Evolutionary conservation across 1,284 basidiomycete genomes (phyloP), one percentile per base, ranked within the genome.

Genomic region (Fomitopsis betulina): DNA sequence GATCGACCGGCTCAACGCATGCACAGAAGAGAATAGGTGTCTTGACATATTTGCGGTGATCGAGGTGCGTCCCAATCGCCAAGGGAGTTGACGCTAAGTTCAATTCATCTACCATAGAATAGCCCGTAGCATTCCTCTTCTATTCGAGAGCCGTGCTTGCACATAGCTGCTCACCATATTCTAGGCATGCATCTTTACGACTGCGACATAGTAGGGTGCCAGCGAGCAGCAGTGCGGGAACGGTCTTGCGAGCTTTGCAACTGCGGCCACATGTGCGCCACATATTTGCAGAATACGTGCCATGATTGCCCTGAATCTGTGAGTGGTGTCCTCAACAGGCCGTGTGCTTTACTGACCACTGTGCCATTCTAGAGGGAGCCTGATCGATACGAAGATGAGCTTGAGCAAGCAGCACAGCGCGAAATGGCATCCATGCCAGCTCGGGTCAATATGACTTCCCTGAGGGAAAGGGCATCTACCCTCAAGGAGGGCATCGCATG

Each of bases 221-320:
- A 2, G 13, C 19, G 27, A 19, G 40, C 43, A 15, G 49, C 42
- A n/a, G 57, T 58, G 5, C 56, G 59, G n/a, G 27, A 21, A 42
- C 43, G 52, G 12, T n/a, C 33, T 17, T 61, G 56, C 30, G 21
- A 43, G 6, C 40, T 61, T n/a, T 61, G 59, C 37, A 39, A 47
- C 8, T 53, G 54, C n/a, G n/a, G n/a, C 19, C 56, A 49, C 40
- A 54, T 61, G 5, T 61, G 59, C 59, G 49, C 54, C 54, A 52
- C 39, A 33, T 57, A 61, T 27, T 19, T 45, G 15, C 33, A 42
- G 13, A 9, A 45, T 9, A 17, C 25, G 0, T 15, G 25, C n/a
- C 59, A 60, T 43, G 2, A 17, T 4, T 58, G 56, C 51, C 57
- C 53, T 6, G 27, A n/a, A 23, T 19, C 52, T 47, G 54, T 56